Conservation (phyloP, 768 basidiomycete species). For the Lentinula aciculospora region DNA sequence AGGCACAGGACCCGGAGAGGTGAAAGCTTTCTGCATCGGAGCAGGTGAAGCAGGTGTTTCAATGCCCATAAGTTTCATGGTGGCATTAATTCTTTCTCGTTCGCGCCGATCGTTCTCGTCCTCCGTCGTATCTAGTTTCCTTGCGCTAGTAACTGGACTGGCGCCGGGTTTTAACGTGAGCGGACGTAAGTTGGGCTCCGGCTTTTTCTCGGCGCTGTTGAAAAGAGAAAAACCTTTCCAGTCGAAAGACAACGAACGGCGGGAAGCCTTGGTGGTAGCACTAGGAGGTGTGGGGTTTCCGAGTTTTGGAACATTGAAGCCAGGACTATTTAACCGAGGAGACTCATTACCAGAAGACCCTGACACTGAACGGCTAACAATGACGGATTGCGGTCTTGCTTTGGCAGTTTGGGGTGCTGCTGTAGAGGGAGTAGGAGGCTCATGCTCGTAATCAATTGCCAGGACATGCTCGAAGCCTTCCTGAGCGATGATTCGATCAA, state of each 20-base stretch:
- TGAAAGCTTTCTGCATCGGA: constrained; percentile 34
- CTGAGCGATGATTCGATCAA: constrained; percentile 93
- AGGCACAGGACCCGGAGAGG: constrained; percentile 28
- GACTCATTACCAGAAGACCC: constrained; percentile 22
- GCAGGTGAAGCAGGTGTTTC: constrained; percentile 52
- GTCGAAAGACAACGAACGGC: constrained; percentile 80
- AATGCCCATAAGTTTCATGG: constrained; percentile 94
- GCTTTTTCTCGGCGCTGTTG: constrained; percentile 56
- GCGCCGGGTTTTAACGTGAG: constrained; percentile 69
- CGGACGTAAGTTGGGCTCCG: constrained; percentile 55
- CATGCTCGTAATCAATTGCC: constrained; percentile 82
- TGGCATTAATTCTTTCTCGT: constrained; percentile 81
- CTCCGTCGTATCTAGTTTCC: constrained; percentile 82
- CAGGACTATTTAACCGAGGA: constrained; percentile 18
- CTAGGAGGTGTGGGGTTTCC: constrained; percentile 11
- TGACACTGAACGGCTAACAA: constrained; percentile 39
- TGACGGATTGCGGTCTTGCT: constrained; percentile 57
- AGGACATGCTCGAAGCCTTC: constrained; percentile 97
- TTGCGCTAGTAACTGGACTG: constrained; percentile 48
- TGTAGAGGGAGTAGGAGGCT: constrained; percentile 39
- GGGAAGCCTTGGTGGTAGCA: constrained; percentile 39
- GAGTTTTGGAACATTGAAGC: constrained; percentile 15
- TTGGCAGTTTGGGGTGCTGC: constrained; percentile 31
- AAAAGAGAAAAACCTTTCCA: constrained; percentile 80
- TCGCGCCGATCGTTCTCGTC: constrained; percentile 91